Base-by-base conservation (phyloP, 805 yeast genomes). In the Myxozyma udenii region DNA sequence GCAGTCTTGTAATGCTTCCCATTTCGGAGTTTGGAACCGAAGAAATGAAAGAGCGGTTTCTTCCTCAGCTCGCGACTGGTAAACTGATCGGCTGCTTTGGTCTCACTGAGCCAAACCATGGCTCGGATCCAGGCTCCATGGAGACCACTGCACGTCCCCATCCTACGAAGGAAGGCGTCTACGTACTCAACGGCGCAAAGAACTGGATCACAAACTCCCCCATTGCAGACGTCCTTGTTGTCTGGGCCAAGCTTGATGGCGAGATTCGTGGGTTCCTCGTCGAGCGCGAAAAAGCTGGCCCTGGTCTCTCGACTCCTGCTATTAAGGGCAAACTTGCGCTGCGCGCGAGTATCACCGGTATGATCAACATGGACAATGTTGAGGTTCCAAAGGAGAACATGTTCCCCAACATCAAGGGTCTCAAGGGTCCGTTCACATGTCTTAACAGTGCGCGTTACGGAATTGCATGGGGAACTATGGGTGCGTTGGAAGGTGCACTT, bases 21-120 rank as follows among this genome's bases (percentile, higher is more conserved):
- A 72, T 73, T 46, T 50, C 64, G 50, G 64, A 53, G 50, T 72
- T 72, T 50, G 76, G 76, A 21, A 62, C 72, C 11, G 66, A 64
- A 53, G 76, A 69, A 58, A 71, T 66, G 58, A 73, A 72, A 63
- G 69, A 72, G 43, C 62, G 73, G 23, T 68, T 66, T 45, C 55
- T 72, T 48, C 76, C 76, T 12, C 50, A 51, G 23, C 66, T 73
- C 44, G 74, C 74, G 2, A 51, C 68, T 4, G 76, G 76, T 6
- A 75, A 73, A 53, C 61, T 72, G n/a, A 62, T 72, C 14, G 85
- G 85, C 37, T 79, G 84, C 66, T 80, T 80, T 60, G 85, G 82
- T 28, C 75, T 80, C 69, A 80, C 85, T 35, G 85, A 80, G 67
- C 80, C 82, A 62, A 80, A 80, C 59, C 84, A 80, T 62, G 81